phyloP scores from a whole-genome alignment of 768 basidiomycete genomes.

The Cystofilobasidium macerans region DNA sequence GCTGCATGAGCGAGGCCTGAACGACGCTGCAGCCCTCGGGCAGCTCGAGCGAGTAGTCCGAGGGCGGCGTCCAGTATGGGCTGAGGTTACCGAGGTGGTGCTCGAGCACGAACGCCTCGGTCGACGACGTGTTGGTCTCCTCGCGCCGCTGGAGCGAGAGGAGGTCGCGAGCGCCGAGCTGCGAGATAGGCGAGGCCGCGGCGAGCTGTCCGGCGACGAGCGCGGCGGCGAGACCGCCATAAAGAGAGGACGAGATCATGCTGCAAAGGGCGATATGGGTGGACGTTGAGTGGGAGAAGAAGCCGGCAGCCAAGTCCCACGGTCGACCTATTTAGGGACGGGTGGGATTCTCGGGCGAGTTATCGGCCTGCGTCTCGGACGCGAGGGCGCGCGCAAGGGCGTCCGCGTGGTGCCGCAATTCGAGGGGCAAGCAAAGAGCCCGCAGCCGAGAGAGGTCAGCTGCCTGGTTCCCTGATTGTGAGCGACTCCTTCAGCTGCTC shows the following conservation, averaged over 20 bases:
- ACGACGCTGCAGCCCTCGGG: slow-evolving; percentile 12
- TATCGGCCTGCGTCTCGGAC: too few relatives aligned
- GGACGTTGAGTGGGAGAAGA: background rate
- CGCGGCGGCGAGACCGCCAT: background rate
- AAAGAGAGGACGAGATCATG: background rate
- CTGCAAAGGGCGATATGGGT: background rate
- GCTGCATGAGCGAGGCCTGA: slow-evolving; percentile 34
- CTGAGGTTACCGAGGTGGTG: slow-evolving; percentile 19
- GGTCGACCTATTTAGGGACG: too few relatives aligned
- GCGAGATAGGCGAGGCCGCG: background rate
- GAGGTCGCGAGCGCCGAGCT: background rate
- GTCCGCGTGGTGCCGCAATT: too few relatives aligned
- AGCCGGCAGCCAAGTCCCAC: background rate
- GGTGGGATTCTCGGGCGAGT: too few relatives aligned
- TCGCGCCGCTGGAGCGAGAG: background rate
- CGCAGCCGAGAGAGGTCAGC: too few relatives aligned
- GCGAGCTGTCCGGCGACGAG: background rate
- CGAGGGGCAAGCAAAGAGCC: too few relatives aligned
- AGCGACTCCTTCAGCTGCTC: too few relatives aligned
- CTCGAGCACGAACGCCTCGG: slow-evolving; percentile 7
- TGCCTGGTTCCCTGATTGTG: too few relatives aligned
- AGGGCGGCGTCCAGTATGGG: slow-evolving; percentile 11
- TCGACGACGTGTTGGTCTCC: background rate
- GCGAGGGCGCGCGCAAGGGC: too few relatives aligned
- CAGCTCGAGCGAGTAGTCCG: slow-evolving; percentile 15